Percentiles rank a stretch among this genome's conserved stretches.
phyloP scores from a whole-genome alignment of 2,329 filamentous ascomycete genomes.

The Microdochium paspali region DNA sequence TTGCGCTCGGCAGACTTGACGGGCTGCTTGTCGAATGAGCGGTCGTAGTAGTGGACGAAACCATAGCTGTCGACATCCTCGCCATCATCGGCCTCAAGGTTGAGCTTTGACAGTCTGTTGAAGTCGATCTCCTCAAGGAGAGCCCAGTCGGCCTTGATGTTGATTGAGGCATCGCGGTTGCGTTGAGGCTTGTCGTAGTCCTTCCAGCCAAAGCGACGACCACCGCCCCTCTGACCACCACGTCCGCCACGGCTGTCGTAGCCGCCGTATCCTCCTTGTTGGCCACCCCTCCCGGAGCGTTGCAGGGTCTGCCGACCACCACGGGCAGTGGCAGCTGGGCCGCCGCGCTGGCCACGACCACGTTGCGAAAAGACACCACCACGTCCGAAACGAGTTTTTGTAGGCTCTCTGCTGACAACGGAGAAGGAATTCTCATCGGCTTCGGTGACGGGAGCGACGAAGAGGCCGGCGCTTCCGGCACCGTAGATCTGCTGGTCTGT shows the following conservation, averaged over 20 bases:
- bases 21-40: constrained; percentile 84
- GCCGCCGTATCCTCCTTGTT: constrained; percentile 47
- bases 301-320: constrained; percentile 56
- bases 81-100: constrained; percentile 87
- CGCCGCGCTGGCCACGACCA: constrained; percentile 67
- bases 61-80: constrained; percentile 94
- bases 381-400: constrained; percentile 80
- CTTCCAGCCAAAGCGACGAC: constrained; percentile 93
- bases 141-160: constrained; percentile 92
- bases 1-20: constrained; percentile 84
- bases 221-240: constrained; percentile 60
- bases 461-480: constrained; percentile 74
- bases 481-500: constrained; percentile 95
- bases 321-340: constrained; percentile 49
- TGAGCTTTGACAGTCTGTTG: constrained; percentile 88
- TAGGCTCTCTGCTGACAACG: constrained; percentile 87
- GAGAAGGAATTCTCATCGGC: constrained; percentile 91
- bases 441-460: constrained; percentile 85
- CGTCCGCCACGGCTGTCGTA: constrained; percentile 69
- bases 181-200: constrained; percentile 97
- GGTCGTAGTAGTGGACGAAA: constrained; percentile 98
- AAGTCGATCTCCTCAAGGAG: constrained; percentile 98
- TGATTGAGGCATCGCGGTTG: constrained; percentile 91
- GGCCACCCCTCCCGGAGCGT: constrained; percentile 59
- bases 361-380: constrained; percentile 78